Percentiles rank a stretch among this genome's conserved stretches.
Conservation (phyloP, 441 rosid genomes). For the Gossypium lobatum region DNA sequence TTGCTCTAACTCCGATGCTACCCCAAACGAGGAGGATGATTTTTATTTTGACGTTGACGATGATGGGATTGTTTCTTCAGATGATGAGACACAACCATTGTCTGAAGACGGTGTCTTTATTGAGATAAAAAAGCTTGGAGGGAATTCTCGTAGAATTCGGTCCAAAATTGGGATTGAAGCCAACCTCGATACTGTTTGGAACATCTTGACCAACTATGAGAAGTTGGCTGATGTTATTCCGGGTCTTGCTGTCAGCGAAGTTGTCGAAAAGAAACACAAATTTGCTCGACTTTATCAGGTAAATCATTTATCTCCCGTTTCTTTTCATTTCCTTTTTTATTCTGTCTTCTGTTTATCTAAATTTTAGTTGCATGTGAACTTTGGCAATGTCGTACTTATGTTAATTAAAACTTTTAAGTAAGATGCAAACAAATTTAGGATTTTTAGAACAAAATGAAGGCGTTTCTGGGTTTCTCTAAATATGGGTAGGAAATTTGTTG, state of each 20-base stretch:
- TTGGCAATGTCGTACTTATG: not conserved
- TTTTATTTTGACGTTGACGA: constrained; percentile 11
- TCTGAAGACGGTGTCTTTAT: constrained; percentile 46
- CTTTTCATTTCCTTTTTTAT: not conserved
- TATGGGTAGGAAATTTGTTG: not conserved
- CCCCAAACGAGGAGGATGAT: not conserved
- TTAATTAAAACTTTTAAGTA: not conserved
- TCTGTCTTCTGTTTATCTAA: not conserved
- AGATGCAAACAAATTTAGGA: no score
- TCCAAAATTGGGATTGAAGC: constrained; percentile 66
- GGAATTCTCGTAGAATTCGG: constrained; percentile 56
- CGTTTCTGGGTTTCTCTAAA: not conserved
- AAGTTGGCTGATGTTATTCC: constrained; percentile 68
- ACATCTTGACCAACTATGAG: constrained; percentile 72
- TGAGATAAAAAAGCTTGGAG: constrained; percentile 53
- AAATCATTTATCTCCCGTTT: not conserved
- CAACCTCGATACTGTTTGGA: constrained; percentile 66
- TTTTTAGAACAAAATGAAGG: not conserved
- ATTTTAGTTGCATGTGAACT: not conserved
- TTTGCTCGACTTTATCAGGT: constrained; percentile 80
- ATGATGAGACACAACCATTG: constrained; percentile 1
- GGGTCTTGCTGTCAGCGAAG: constrained; percentile 66
- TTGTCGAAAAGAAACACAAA: constrained; percentile 65
- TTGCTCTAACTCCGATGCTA: not conserved
- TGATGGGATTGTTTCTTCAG: constrained; percentile 30